phyloP scores from a whole-genome alignment of 1,284 basidiomycete genomes.

The Sporisorium reilianum region DNA sequence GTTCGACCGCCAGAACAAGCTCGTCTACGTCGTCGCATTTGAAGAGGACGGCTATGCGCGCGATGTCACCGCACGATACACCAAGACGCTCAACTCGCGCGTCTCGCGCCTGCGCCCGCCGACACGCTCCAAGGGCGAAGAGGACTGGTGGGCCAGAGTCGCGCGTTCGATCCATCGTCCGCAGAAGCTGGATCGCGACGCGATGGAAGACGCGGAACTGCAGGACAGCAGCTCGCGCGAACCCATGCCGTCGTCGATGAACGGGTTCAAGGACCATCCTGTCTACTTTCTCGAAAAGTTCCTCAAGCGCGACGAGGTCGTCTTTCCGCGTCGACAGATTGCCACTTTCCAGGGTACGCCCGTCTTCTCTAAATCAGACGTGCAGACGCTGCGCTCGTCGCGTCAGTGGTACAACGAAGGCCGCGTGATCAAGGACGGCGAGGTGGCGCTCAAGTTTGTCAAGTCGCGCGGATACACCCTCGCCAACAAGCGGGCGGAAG shows the following conservation, averaged over 20 bases:
- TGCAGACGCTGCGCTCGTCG: constrained; percentile 85
- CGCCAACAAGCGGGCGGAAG: constrained; percentile 83
- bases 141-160: constrained; percentile 80
- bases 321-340: constrained; percentile 81
- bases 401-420: constrained; percentile 96
- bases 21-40: constrained; percentile 92
- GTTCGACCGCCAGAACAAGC: constrained; percentile 79
- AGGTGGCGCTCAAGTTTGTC: constrained; percentile 88
- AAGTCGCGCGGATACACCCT: constrained; percentile 89
- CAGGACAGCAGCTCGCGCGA: constrained; percentile 82
- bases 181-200: constrained; percentile 79
- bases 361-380: constrained; percentile 87
- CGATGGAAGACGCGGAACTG: constrained; percentile 93
- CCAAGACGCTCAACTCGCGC: constrained; percentile 84
- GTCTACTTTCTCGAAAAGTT: constrained; percentile 90
- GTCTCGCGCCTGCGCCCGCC: constrained; percentile 85
- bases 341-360: constrained; percentile 92
- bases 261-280: constrained; percentile 95
- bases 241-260: constrained; percentile 92
- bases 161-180: constrained; percentile 69
- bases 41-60: constrained; percentile 80
- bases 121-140: constrained; percentile 74
- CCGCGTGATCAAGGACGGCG: constrained; percentile 78
- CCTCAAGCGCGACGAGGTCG: constrained; percentile 86
- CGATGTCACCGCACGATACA: constrained; percentile 75